Evolutionary conservation across 495 filamentous ascomycete genomes (phyloP), one percentile per base, ranked within the genome.

Genomic region (Podospora tetraspora): DNA sequence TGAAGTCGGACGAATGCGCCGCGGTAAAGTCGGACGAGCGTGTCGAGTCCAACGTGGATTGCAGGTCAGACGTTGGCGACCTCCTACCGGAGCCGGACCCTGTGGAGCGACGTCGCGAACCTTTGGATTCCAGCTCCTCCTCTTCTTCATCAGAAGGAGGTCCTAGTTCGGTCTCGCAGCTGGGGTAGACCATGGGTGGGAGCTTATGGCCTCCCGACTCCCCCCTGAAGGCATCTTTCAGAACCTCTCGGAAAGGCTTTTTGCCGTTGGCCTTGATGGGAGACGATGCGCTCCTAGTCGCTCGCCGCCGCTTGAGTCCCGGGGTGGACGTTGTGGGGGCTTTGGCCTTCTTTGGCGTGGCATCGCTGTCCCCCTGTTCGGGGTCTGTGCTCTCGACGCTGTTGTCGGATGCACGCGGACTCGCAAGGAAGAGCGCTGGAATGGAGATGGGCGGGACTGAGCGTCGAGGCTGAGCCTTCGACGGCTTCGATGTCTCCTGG

Each of bases 171-270:
- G 77, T 75, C 63, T 82, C 74, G 25, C 73, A 80, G 63, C 80
- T 83, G n/a, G 79, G 79, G 64, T 84, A 84, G 23, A 79, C 76
- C 43, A 75, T 74, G 13, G 80, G 76, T 12, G 76, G 75, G n/a
- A 82, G 72, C 34, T 76, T 76, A 62, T 80, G 75, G 4, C 76
- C 78, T 13, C 71, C 79, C 0, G 85, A 87, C 70, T 87, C 83
- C 13, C 85, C 85, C n/a, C 80, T 76, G 71, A 87, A 87, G 12
- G 84, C 85, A 69, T 84, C 84, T 61, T 80, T 82, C 10, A 87
- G 75, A 24, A 79, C 80, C 29, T 85, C 84, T 23, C 84, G 81
- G 64, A 85, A 76, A 0, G 80, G 76, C 57, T 73, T 80, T 66
- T 75, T 83, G 1, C 71, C 74, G 22, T 71, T 67, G 9, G 73